Conservation (phyloP, 306 rosid species). For the Vicia villosa region DNA sequence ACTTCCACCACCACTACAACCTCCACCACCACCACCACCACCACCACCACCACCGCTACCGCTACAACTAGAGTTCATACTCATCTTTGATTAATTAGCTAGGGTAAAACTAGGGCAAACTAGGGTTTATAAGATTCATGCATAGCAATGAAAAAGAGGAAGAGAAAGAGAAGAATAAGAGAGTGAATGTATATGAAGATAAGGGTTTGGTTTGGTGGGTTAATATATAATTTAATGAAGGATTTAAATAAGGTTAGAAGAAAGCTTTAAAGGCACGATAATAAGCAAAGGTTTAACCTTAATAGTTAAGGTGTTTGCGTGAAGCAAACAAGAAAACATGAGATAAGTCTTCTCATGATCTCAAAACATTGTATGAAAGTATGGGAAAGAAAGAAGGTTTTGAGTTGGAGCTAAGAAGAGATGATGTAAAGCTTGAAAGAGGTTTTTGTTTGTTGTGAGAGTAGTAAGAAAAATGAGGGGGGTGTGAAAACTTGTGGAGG, state of each 20-base stretch:
- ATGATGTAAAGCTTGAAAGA: slow-evolving; percentile 44
- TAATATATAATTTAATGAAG: slow-evolving; percentile 41
- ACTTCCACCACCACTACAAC: slow-evolving; percentile 13
- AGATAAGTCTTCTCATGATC: slow-evolving; percentile 53
- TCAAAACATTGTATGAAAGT: slow-evolving; percentile 25
- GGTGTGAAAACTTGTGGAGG: slow-evolving; percentile 55
- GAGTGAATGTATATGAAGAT: slow-evolving; percentile 30
- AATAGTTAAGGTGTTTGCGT: slow-evolving; percentile 87
- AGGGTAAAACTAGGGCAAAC: slow-evolving; percentile 10
- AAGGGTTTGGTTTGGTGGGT: slow-evolving; percentile 69
- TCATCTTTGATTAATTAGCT: slow-evolving; percentile 42
- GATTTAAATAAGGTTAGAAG: slow-evolving; percentile 36
- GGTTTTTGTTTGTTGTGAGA: slow-evolving; percentile 40
- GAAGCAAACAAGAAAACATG: slow-evolving; percentile 96
- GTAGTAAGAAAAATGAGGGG: not conserved
- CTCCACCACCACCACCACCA: slow-evolving; percentile 12
- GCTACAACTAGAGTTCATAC: slow-evolving; percentile 53
- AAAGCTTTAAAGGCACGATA: slow-evolving; percentile 95
- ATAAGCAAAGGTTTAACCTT: slow-evolving; percentile 67
- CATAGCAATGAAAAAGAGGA: not conserved
- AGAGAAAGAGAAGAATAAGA: not conserved
- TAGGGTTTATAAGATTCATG: slow-evolving; percentile 25
- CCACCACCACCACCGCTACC: slow-evolving; percentile 18
- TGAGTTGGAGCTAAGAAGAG: slow-evolving; percentile 15
- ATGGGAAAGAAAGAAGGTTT: slow-evolving; percentile 30